These are phyloP conservation scores for Rhodotorula kratochvilovae DNA, from an alignment of 768 basidiomycete genomes.

Conservation along the genomic window DNA sequence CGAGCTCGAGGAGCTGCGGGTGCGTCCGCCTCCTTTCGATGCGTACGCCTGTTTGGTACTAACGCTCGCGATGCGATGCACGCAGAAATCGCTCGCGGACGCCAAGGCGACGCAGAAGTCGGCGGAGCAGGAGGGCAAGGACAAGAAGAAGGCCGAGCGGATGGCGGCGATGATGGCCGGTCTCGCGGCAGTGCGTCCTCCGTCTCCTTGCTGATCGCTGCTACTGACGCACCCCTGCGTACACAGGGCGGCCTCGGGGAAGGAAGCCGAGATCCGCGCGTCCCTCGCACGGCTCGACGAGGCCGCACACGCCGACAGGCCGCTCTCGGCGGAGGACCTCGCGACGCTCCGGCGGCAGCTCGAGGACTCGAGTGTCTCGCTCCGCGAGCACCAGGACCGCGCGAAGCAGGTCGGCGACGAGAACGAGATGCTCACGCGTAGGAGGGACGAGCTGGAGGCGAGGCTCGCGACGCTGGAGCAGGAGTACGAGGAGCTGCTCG, in stretches of 20 bases:
- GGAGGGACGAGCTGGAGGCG: constrained; percentile 81
- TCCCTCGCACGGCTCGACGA: constrained; percentile 77
- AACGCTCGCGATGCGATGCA: no score
- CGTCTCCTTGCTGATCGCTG: not conserved
- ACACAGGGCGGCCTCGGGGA: constrained; percentile 84
- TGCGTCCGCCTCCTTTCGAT: not conserved
- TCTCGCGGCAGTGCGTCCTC: constrained; percentile 73
- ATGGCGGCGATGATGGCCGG: constrained; percentile 99
- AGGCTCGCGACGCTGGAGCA: constrained; percentile 74
- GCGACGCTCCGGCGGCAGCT: constrained; percentile 79
- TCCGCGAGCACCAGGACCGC: constrained; percentile 84
- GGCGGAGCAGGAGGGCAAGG: constrained; percentile 87
- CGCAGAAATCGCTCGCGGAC: constrained; percentile 63
- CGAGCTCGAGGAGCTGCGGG: constrained; percentile 80
- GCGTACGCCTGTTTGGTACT: not conserved
- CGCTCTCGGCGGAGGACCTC: constrained; percentile 70
- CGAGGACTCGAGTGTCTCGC: constrained; percentile 75
- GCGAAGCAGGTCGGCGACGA: constrained; percentile 87
- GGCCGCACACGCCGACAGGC: constrained; percentile 55
- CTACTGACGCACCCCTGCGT: not conserved
- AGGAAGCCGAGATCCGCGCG: constrained; percentile 84
- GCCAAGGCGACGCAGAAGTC: constrained; percentile 77
- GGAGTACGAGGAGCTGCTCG: constrained; percentile 94
- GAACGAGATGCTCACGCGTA: constrained; percentile 72
- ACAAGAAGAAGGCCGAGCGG: constrained; percentile 98